Conservation (phyloP, 1,284 basidiomycete species). For the Veloboletus limbatus region DNA sequence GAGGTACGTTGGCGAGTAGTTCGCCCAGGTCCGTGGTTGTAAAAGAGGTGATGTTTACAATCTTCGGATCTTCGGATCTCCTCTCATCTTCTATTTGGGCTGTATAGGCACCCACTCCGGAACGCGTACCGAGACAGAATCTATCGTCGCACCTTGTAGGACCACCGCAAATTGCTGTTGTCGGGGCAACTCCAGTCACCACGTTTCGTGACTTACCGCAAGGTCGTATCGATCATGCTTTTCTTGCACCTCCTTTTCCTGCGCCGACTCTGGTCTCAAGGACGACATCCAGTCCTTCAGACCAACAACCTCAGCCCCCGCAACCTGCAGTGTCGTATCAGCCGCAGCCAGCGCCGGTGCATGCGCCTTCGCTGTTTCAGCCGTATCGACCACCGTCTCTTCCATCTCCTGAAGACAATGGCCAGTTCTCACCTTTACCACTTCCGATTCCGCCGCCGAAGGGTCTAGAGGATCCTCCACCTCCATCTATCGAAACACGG, state of each 20-base stretch:
- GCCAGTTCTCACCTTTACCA: slow-evolving; percentile 28
- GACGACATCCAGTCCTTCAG: slow-evolving; percentile 23
- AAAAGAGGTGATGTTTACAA: slow-evolving; percentile 26
- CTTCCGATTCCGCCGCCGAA: slow-evolving; percentile 31
- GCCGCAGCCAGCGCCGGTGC: slow-evolving; percentile 8
- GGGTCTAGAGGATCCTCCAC: slow-evolving; percentile 23
- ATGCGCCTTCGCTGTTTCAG: slow-evolving; percentile 28
- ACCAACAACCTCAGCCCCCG: slow-evolving; percentile 15
- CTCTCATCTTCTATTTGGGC: slow-evolving; percentile 8
- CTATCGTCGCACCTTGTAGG: slow-evolving; percentile 12
- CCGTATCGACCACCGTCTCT: slow-evolving; percentile 26
- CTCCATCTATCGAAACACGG: slow-evolving; percentile 24
- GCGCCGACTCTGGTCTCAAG: slow-evolving; percentile 27
- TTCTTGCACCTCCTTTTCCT: slow-evolving; percentile 31
- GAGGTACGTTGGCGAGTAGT: slow-evolving; percentile 18
- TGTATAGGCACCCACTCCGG: slow-evolving; percentile 22
- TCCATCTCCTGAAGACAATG: slow-evolving; percentile 15
- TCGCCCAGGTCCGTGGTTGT: slow-evolving; percentile 22
- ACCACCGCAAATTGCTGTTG: slow-evolving; percentile 32
- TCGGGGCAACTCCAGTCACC: slow-evolving; percentile 29
- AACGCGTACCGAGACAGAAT: slow-evolving; percentile 14
- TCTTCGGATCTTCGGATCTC: not conserved
- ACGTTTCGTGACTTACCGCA: slow-evolving; percentile 23
- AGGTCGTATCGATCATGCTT: slow-evolving; percentile 18
- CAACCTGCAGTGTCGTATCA: slow-evolving; percentile 22